Evolutionary conservation across 805 yeast species (phyloP), one percentile per base, ranked within the genome.

Genomic region (Diddensiella santjacobensis): DNA sequence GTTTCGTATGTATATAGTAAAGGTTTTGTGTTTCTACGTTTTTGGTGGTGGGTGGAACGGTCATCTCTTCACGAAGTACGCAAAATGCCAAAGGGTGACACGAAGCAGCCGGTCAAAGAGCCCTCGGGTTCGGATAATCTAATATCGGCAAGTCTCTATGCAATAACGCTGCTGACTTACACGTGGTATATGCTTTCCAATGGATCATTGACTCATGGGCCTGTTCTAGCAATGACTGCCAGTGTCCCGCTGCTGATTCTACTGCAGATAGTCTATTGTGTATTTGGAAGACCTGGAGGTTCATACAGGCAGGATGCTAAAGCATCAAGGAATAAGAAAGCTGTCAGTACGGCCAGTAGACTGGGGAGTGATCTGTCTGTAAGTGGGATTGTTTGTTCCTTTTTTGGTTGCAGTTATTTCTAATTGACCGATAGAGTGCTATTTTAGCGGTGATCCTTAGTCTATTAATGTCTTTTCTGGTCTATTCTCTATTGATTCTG

Each of bases 401-500:
- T n/a, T n/a, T n/a, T n/a, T n/a, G n/a, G n/a, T n/a, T n/a, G n/a
- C n/a, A 8, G 8, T 13, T 8, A 26, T 3, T 40, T 38, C 13
- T 19, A 18, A 15, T 13, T n/a, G n/a, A 36, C 13, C 33, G 38
- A 3, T 35, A 40, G 45, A 49, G 63, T 18, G 63, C 66, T 4
- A 38, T 60, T 6, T 53, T 66, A 36, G 58, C 68, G 18, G 53
- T 60, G 2, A 49, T 64, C n/a, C 56, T 66, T 22, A 45, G 64
- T 15, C 45, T 59, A 44, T 54, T 62, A 6, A 48, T 65, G 49
- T 53, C 66, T n/a, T 60, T 62, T 11, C 52, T 56, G 42, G 60
- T 63, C 3, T 55, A 49, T 30, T 51, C 47, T 1, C 54, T 73
- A 1, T 62, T 84, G 40, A 70, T 88, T 1, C 58, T 88, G 10